A percentile compares a stretch with the other conserved stretches of the same genome.
phyloP scores from a whole-genome alignment of 306 rosid genomes.

The Lathyrus aphaca region DNA sequence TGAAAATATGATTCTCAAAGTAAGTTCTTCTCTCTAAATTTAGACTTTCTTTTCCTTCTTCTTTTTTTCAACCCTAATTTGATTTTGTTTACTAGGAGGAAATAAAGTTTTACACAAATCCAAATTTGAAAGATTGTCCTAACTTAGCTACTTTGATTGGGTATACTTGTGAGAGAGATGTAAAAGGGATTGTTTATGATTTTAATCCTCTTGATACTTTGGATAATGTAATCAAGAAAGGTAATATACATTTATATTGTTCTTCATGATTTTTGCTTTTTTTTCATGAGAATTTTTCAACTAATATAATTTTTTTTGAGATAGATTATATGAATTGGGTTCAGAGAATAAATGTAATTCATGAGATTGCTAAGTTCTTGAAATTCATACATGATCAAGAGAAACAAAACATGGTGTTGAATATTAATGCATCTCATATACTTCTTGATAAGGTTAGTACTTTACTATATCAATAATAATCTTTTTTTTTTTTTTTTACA shows the following conservation, averaged over 20 bases:
- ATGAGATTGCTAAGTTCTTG: constrained; percentile 56
- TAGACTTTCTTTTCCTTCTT: neutral
- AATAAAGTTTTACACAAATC: constrained; percentile 53
- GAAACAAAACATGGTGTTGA: constrained; percentile 49
- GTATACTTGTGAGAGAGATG: constrained; percentile 58
- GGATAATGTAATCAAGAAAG: constrained; percentile 51
- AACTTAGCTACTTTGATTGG: constrained; percentile 58
- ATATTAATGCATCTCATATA: constrained; percentile 55
- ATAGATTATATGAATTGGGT: constrained; percentile 57
- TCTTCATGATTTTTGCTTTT: neutral
- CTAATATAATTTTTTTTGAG: neutral
- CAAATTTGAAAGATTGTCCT: constrained; percentile 43
- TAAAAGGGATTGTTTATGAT: constrained; percentile 64
- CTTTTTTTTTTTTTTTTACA: neutral
- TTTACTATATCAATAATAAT: neutral
- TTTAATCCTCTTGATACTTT: constrained; percentile 55
- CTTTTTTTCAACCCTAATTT: neutral
- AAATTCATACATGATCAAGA: constrained; percentile 59
- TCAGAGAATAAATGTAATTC: constrained; percentile 53
- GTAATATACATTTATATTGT: constrained; percentile 30
- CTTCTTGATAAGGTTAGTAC: constrained; percentile 62
- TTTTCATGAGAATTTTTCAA: neutral
- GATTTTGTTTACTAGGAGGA: constrained; percentile 51
- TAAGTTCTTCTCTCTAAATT: constrained; percentile 15
- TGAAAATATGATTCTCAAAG: constrained; percentile 48